phyloP scores from a whole-genome alignment of 257 asterid species.

The Forsythia viridissima region DNA sequence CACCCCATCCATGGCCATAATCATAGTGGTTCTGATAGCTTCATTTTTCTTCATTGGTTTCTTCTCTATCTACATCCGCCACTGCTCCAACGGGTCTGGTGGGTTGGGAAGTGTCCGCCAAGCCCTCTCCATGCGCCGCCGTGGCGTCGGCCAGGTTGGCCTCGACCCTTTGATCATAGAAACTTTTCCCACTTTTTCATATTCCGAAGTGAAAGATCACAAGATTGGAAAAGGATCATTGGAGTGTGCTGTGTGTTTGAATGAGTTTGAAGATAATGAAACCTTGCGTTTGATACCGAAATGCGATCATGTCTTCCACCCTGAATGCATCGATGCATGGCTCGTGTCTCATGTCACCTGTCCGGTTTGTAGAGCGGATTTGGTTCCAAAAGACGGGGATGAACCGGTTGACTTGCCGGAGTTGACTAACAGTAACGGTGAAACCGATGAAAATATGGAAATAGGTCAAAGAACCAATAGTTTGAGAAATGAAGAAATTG shows the following conservation, averaged over 20 bases:
- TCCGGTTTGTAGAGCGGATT: constrained; percentile 86
- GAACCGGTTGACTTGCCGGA: constrained; percentile 6
- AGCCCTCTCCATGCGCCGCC: constrained; percentile 49
- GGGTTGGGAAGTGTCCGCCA: neutral
- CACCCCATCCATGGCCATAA: constrained; percentile 76
- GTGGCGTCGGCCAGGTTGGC: constrained; percentile 49
- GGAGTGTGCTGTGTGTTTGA: constrained; percentile 95
- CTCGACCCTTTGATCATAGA: constrained; percentile 59
- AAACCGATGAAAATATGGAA: neutral
- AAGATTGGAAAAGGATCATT: constrained; percentile 72
- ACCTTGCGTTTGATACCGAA: constrained; percentile 79
- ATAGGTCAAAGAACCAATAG: neutral
- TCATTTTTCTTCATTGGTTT: constrained; percentile 80
- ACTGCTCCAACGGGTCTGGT: constrained; percentile 49
- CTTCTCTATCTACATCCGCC: constrained; percentile 84
- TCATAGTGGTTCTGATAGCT: constrained; percentile 69
- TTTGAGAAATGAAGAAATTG: constrained; percentile 34
- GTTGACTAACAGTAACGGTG: neutral
- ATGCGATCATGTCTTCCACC: constrained; percentile 95
- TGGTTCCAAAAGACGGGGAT: constrained; percentile 32
- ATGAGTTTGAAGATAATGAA: constrained; percentile 76
- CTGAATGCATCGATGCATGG: constrained; percentile 93
- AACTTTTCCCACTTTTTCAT: constrained; percentile 73
- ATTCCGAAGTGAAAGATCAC: constrained; percentile 89
- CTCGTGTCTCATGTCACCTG: constrained; percentile 81